These are phyloP conservation scores for Apocynum venetum DNA, from an alignment of 257 asterid genomes.

Conservation along the genomic window DNA sequence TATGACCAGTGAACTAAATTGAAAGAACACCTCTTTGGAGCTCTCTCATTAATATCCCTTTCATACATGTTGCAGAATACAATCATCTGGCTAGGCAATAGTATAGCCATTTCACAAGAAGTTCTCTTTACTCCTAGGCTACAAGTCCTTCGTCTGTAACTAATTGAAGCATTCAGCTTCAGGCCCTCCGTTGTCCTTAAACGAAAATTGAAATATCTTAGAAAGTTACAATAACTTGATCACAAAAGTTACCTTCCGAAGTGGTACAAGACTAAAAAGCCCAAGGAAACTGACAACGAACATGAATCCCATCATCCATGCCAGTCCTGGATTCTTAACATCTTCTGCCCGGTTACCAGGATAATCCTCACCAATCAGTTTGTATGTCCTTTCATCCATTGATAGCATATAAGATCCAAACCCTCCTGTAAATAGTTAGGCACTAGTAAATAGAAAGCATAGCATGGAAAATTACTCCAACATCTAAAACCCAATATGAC, in stretches of 20 bases:
- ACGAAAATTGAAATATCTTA: not conserved
- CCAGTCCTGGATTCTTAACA: slow-evolving; percentile 84
- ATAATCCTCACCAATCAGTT: slow-evolving; percentile 81
- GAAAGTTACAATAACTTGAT: not conserved
- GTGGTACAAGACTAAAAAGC: slow-evolving; percentile 91
- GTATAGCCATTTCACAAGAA: not conserved
- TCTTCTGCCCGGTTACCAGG: slow-evolving; percentile 93
- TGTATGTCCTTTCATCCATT: slow-evolving; percentile 92
- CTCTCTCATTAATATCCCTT: not conserved
- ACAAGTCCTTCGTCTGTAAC: not conserved
- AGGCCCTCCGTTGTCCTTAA: not conserved
- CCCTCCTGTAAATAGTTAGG: slow-evolving; percentile 54
- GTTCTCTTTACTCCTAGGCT: not conserved
- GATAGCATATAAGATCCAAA: slow-evolving; percentile 90
- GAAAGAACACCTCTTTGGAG: not conserved
- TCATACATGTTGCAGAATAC: not conserved
- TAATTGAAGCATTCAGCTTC: not conserved
- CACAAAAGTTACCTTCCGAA: slow-evolving; percentile 60
- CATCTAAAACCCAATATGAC: not conserved
- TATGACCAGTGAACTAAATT: not conserved
- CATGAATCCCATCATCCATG: slow-evolving; percentile 91
- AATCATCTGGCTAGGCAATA: not conserved
- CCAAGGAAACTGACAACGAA: slow-evolving; percentile 90
- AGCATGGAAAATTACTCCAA: not conserved
- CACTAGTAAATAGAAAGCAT: not conserved